Base-by-base conservation (phyloP, 1,284 basidiomycete species). In the Cutaneotrichosporon sp. region DNA sequence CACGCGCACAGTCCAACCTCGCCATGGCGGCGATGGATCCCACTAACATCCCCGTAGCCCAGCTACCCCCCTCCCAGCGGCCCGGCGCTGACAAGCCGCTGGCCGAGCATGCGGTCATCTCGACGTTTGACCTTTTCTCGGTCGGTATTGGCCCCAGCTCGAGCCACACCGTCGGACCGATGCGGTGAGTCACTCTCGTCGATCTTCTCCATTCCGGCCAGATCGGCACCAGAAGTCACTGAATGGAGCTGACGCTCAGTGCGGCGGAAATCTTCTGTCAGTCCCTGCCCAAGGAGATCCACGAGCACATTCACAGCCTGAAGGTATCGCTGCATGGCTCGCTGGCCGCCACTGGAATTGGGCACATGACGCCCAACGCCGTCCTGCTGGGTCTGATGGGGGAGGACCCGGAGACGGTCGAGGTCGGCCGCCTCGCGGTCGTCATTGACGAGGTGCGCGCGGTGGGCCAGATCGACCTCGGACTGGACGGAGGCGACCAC, bases 341-440 rank as follows among this genome's bases (percentile, higher is more conserved):
- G 14, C 67, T 81, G 2, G 79, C 78, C 7, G 73, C 78, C 9
- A 71, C 75, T 79, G 91, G 92, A 0, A 59, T 65, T 64, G 91
- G 90, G 1, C 93, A 96, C 73, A 89, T 93, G 76, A 96, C 92
- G 0, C 92, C 92, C 0, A 88, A 94, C 73, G 91, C 92, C 3
- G 84, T 97, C 59, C 81, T 96, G 35, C 82, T 94, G 22, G 92
- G 92, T 10, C 78, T 96, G 25, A 90, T 94, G 81, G 90, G 87
- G 77, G 68, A 64, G 52, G 67, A 77, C 49, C 70, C 71, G 16
- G 67, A 71, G 54, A 63, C 54, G 4, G 66, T 70, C 43, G 63
- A 68, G 51, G 74, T 57, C 56, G 60, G 66, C n/a, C 38, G 68
- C 12, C 52, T 66, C 26, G 60, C 57, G 5, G 55, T 57, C 34